phyloP scores from a whole-genome alignment of 306 rosid species.

The Dicorynia guianensis region DNA sequence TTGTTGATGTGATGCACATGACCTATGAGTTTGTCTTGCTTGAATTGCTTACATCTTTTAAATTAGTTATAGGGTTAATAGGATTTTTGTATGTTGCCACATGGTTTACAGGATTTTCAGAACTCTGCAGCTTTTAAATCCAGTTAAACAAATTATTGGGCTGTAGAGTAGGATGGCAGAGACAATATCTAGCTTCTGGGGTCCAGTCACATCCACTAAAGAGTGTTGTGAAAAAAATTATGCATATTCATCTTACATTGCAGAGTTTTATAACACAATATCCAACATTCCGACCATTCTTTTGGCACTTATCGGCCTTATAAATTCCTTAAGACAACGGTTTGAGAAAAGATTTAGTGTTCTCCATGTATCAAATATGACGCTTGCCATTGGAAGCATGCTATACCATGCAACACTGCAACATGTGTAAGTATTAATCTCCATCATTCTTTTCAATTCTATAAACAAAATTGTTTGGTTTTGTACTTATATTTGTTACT shows the following conservation, averaged over 20 bases:
- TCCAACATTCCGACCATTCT: constrained; percentile 81
- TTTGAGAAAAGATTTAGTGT: constrained; percentile 94
- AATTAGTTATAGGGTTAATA: constrained; percentile 3
- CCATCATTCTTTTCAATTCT: background rate
- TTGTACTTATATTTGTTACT: constrained; percentile 1
- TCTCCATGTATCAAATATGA: constrained; percentile 86
- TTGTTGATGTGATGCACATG: background rate
- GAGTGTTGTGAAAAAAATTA: constrained; percentile 89
- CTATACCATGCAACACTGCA: constrained; percentile 90
- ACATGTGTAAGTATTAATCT: constrained; percentile 64
- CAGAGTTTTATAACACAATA: constrained; percentile 83
- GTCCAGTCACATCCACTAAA: constrained; percentile 86
- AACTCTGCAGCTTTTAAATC: constrained; percentile 39
- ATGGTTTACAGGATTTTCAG: constrained; percentile 41
- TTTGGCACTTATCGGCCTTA: constrained; percentile 87
- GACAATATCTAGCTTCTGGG: constrained; percentile 80
- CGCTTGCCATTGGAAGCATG: constrained; percentile 92
- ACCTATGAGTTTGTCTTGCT: constrained; percentile 8
- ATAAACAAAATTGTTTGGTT: constrained; percentile 20
- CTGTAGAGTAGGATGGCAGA: constrained; percentile 67
- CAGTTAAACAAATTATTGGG: constrained; percentile 26
- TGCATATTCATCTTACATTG: constrained; percentile 72
- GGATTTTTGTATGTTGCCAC: constrained; percentile 28
- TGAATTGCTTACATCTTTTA: background rate
- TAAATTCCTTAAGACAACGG: constrained; percentile 84